Base-by-base conservation (phyloP, 2,329 filamentous ascomycete species). In the Magnaporthales sp. region DNA sequence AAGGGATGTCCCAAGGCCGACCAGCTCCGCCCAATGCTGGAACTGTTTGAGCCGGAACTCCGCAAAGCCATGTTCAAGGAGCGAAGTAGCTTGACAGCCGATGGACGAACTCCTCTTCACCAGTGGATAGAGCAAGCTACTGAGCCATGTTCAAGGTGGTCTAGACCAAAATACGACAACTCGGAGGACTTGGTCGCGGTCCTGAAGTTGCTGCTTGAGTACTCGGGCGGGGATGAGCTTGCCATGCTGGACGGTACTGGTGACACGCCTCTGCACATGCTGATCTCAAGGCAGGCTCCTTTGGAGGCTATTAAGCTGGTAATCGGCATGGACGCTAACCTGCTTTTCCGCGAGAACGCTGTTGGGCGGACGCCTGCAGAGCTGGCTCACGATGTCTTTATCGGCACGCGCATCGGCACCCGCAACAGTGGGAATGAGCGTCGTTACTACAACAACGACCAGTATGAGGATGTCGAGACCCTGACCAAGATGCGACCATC, bases 351-450 rank as follows among this genome's bases (percentile, higher is more conserved):
- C 26, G 92, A 95, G 74, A 93, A 93, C 70, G 86, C 90, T 0
- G 90, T 90, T 0, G 92, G 92, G 1, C 83, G 85, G 19, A 95
- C 91, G 0, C 89, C 91, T 0, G 81, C 83, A 30, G 91, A 95
- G 71, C 77, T 91, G 63, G 86, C 88, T 0, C 79, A 85, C 64
- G 87, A 90, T 65, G 75, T 76, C 1, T 82, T 83, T 68, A 77
- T 84, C 2, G 75, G 77, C 8, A 71, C 73, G 8, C 75, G 76
- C 60, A 75, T 81, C n/a, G 63, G 67, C 32, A 69, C 70, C 22
- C 74, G 73, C 24, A 70, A 29, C 7, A 46, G n/a, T 2, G 30
- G 31, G 26, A 10, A 22, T 22, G 13, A 46, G 19, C 15, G 38
- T 46, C 15, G 15, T 46, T n/a, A 46, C 38, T 46, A 26, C 30